Evolutionary conservation across 345 rosid genomes (phyloP).

Genomic region (Euphorbia lathyris): DNA sequence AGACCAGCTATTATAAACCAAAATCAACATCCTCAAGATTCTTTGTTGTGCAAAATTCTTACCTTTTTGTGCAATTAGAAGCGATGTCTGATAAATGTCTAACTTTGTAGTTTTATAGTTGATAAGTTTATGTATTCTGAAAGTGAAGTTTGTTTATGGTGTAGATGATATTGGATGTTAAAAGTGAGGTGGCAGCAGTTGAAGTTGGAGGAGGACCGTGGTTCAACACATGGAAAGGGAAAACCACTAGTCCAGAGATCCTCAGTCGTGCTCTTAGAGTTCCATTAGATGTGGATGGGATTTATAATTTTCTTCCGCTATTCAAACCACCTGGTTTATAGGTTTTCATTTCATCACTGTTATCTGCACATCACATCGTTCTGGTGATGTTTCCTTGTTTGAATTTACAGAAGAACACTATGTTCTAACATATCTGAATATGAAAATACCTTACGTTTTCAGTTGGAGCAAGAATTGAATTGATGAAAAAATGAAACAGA

Average conservation of each 20-base stretch:
- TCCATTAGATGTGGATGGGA: constrained; percentile 63
- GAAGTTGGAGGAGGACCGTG: constrained; percentile 98
- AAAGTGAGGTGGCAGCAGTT: constrained; percentile 80
- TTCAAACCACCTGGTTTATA: constrained; percentile 87
- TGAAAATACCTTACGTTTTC: no score
- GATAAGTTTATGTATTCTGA: no score
- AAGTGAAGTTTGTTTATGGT: background rate
- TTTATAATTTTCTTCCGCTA: constrained; percentile 51
- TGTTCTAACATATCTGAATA: no score
- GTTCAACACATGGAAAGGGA: constrained; percentile 87
- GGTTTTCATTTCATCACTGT: background rate
- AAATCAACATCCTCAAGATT: background rate
- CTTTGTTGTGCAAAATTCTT: background rate
- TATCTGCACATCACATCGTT: no score
- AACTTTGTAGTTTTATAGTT: no score
- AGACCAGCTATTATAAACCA: background rate
- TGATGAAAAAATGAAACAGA: no score
- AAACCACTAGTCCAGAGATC: constrained; percentile 58
- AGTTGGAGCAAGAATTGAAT: no score
- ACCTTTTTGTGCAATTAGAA: background rate
- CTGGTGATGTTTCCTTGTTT: no score
- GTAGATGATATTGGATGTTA: constrained; percentile 70
- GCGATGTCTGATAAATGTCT: no score
- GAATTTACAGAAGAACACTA: no score
- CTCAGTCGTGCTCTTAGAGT: constrained; percentile 44